These are phyloP conservation scores for Triticum timopheevii DNA, from an alignment of 176 grass and related monocot genomes.

Conservation along the genomic window DNA sequence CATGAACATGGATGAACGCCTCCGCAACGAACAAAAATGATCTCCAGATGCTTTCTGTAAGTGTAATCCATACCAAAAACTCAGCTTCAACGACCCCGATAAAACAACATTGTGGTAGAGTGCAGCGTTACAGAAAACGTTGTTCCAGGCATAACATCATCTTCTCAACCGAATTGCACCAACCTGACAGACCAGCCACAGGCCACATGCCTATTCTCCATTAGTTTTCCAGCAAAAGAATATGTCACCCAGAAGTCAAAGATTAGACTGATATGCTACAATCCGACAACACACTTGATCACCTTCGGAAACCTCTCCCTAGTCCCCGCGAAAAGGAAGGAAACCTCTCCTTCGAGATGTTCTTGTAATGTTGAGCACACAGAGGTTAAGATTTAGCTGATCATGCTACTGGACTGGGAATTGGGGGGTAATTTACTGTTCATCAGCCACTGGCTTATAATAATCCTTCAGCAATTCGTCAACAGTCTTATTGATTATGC, in stretches of 20 bases:
- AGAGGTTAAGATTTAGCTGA: background rate
- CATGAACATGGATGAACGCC: too few relatives aligned
- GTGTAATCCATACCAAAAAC: too few relatives aligned
- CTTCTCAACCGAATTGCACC: background rate
- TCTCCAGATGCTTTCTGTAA: too few relatives aligned
- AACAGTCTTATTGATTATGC: slow-evolving; percentile 41
- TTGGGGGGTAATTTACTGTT: background rate
- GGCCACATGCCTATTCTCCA: background rate
- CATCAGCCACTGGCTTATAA: background rate
- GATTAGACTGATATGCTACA: background rate
- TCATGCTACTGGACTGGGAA: background rate
- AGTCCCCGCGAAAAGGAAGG: too few relatives aligned
- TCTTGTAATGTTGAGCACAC: background rate
- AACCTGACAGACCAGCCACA: background rate
- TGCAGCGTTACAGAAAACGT: background rate
- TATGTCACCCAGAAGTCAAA: background rate
- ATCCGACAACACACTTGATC: background rate
- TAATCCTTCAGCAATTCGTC: slow-evolving; percentile 27
- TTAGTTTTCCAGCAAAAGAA: background rate
- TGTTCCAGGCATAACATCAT: background rate
- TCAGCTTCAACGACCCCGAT: too few relatives aligned
- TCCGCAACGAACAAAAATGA: too few relatives aligned
- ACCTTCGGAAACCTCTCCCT: background rate
- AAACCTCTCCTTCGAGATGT: background rate
- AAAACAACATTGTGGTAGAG: background rate